phyloP scores from a whole-genome alignment of 192 early-diverging fungal species.

The Umbelopsis isabellina region DNA sequence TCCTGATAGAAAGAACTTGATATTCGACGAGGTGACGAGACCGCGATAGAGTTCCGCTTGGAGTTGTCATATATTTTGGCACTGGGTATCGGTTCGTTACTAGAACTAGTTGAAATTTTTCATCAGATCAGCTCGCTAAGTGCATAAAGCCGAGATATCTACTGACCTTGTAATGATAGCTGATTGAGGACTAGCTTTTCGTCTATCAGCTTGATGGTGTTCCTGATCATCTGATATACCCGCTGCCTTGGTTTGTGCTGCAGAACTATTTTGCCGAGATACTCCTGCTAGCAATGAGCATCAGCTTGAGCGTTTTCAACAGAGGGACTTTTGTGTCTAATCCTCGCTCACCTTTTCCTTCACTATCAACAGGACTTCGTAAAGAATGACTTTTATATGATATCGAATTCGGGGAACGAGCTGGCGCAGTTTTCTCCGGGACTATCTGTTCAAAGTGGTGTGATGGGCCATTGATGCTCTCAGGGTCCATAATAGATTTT shows the following conservation, averaged over 20 bases:
- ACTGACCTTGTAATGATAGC: too few species aligned
- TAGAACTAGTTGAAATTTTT: neutral
- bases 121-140: neutral
- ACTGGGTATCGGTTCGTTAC: neutral
- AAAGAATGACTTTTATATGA: neutral
- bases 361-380: neutral
- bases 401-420: neutral
- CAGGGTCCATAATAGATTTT: neutral
- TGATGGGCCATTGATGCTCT: neutral
- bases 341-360: too few species aligned
- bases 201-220: too few species aligned
- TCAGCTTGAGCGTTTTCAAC: too few species aligned
- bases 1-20: neutral
- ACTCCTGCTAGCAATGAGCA: too few species aligned
- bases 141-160: neutral
- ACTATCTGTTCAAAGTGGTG: neutral
- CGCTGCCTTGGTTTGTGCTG: too few species aligned
- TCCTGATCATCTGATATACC: too few species aligned
- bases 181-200: too few species aligned
- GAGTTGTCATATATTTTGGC: neutral
- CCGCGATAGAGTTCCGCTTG: slow-evolving; percentile 5
- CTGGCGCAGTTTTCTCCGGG: neutral
- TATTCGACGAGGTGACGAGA: neutral
- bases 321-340: too few species aligned
- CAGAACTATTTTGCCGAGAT: too few species aligned